These are phyloP conservation scores for Botrytis paeoniae DNA, from an alignment of 2,329 filamentous ascomycete genomes.

Conservation along the genomic window DNA sequence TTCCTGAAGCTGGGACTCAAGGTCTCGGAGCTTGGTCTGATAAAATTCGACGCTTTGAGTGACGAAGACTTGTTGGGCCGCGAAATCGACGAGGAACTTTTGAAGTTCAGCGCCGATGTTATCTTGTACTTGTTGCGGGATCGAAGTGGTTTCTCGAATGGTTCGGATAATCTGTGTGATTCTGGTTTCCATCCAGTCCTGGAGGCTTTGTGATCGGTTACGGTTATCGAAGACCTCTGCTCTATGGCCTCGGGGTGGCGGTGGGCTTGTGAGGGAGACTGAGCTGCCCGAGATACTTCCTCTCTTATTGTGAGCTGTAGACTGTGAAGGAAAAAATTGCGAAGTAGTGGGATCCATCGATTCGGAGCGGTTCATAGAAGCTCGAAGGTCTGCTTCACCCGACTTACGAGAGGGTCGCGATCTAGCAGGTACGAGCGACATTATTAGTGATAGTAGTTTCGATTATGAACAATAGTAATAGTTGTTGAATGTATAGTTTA, in stretches of 20 bases:
- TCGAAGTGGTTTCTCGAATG: not conserved
- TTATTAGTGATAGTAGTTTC: constrained; percentile 6
- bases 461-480: constrained; percentile 4
- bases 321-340: not conserved
- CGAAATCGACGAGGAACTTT: constrained; percentile 1
- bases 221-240: not conserved
- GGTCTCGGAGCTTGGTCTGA: not conserved
- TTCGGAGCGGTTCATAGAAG: not conserved
- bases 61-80: constrained; percentile 8
- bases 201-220: not conserved
- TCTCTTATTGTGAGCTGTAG: not conserved
- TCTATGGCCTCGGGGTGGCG: not conserved
- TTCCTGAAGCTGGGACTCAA: not conserved
- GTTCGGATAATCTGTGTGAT: constrained; percentile 1
- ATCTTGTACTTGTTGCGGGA: constrained; percentile 6
- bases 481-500: not conserved
- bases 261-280: not conserved
- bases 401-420: not conserved
- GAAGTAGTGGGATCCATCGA: constrained; percentile 4
- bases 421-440: constrained; percentile 13
- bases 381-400: constrained; percentile 10
- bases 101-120: constrained; percentile 8
- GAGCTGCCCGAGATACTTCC: not conserved
- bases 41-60: constrained; percentile 3
- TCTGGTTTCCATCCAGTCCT: constrained; percentile 9